Percentiles rank a stretch among this genome's conserved stretches.
phyloP scores from a whole-genome alignment of 768 basidiomycete genomes.

The Favolaschia claudopus region DNA sequence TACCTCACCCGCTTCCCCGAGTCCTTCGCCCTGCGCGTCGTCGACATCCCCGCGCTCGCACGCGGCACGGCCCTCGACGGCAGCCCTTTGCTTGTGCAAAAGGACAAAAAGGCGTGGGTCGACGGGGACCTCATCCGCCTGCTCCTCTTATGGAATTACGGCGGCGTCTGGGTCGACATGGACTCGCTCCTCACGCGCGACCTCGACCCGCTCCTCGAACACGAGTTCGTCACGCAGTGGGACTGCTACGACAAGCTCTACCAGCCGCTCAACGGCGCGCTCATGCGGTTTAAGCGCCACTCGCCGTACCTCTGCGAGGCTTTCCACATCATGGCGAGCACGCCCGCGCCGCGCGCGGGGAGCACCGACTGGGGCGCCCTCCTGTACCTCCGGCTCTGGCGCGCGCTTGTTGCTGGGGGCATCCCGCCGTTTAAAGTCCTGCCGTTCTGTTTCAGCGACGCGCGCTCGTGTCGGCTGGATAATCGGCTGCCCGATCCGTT shows the following conservation, averaged over 20 bases:
- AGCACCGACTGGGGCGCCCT: slow-evolving; percentile 95
- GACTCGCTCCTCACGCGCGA: slow-evolving; percentile 92
- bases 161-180: slow-evolving; percentile 98
- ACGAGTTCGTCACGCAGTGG: slow-evolving; percentile 99
- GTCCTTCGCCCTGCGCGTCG: slow-evolving; percentile 73
- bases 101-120: slow-evolving; percentile 89
- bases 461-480: slow-evolving; percentile 88
- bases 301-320: slow-evolving; percentile 98
- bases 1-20: slow-evolving; percentile 73
- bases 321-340: slow-evolving; percentile 87
- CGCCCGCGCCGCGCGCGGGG: slow-evolving; percentile 72
- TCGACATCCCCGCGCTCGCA: slow-evolving; percentile 73
- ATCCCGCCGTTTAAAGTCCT: slow-evolving; percentile 90
- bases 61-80: slow-evolving; percentile 80
- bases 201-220: slow-evolving; percentile 85
- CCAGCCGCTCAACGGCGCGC: slow-evolving; percentile 86
- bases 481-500: slow-evolving; percentile 96
- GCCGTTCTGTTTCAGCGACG: slow-evolving; percentile 96
- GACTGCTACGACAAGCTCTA: slow-evolving; percentile 93
- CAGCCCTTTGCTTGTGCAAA: slow-evolving; percentile 59
- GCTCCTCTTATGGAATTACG: slow-evolving; percentile 86
- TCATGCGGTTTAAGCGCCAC: slow-evolving; percentile 90
- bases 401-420: slow-evolving; percentile 74
- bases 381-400: slow-evolving; percentile 92
- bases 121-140: slow-evolving; percentile 94